Evolutionary conservation across 2,329 filamentous ascomycete species (phyloP).

Genomic region (Sphaerulina musiva): DNA sequence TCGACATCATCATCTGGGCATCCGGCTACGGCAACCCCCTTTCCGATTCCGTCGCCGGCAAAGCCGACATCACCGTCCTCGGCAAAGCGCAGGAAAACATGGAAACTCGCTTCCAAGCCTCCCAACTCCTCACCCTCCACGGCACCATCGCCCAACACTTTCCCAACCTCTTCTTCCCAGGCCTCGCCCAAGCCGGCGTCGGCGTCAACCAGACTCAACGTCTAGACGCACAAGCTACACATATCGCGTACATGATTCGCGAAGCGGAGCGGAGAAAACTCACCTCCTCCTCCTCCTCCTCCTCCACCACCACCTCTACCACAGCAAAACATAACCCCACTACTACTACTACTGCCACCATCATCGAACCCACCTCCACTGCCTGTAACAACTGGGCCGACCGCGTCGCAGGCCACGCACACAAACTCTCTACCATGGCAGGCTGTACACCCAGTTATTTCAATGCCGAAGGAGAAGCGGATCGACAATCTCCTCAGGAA

Average conservation of each 20-base stretch:
- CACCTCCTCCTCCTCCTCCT: neutral
- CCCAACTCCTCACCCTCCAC: constrained; percentile 46
- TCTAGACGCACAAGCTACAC: constrained; percentile 38
- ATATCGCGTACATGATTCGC: constrained; percentile 42
- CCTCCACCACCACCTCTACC: neutral
- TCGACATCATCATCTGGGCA: constrained; percentile 44
- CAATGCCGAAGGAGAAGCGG: constrained; percentile 41
- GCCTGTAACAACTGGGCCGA: constrained; percentile 46
- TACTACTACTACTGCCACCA: neutral
- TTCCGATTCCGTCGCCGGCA: constrained; percentile 27
- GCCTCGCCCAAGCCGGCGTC: constrained; percentile 40
- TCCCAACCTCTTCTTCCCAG: constrained; percentile 49
- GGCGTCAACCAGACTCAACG: constrained; percentile 37
- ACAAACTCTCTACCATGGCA: constrained; percentile 35
- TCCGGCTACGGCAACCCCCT: constrained; percentile 38
- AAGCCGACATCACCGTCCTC: constrained; percentile 18
- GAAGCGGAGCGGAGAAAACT: constrained; percentile 27
- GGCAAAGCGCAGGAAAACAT: constrained; percentile 42
- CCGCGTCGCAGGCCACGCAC: constrained; percentile 38
- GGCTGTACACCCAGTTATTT: constrained; percentile 52
- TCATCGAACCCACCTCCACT: constrained; percentile 41
- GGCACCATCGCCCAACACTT: constrained; percentile 45
- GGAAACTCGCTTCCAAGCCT: constrained; percentile 36
- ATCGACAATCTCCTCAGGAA: constrained; percentile 18
- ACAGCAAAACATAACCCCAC: neutral